phyloP scores from a whole-genome alignment of 2,329 filamentous ascomycete genomes.

The Calonectria hawksworthii region DNA sequence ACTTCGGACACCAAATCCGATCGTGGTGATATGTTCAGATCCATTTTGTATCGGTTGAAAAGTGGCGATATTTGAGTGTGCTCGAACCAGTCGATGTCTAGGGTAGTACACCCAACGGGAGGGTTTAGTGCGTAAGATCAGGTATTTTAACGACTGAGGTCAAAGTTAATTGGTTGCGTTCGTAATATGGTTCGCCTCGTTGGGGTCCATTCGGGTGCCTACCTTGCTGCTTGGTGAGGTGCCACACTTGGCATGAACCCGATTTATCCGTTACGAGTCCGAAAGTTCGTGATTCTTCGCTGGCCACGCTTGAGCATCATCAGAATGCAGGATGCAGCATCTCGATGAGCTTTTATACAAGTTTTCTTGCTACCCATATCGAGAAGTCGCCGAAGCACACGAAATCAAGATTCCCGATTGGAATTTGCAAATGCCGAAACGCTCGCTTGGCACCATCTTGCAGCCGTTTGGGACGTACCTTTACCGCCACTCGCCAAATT shows the following conservation, averaged over 20 bases:
- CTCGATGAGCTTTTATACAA: neutral
- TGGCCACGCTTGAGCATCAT: neutral
- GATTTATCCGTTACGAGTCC: constrained; percentile 11
- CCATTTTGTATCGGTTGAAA: neutral
- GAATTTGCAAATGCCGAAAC: neutral
- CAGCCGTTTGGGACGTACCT: neutral
- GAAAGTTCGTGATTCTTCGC: neutral
- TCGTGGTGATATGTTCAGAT: neutral
- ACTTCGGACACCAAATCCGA: constrained; percentile 2
- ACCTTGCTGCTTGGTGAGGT: neutral
- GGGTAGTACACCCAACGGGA: neutral
- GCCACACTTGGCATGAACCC: constrained; percentile 20
- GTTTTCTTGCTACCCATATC: neutral
- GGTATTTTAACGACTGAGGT: neutral
- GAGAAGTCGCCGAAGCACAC: neutral
- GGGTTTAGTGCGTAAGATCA: neutral
- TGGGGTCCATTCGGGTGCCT: neutral
- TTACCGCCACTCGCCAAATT: constrained; percentile 13
- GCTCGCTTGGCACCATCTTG: neutral
- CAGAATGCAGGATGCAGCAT: neutral
- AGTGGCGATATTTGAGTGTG: neutral
- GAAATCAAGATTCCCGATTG: neutral
- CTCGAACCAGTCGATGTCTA: neutral
- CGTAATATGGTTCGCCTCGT: neutral
- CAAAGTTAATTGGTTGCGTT: neutral